Percentiles rank a stretch among this genome's conserved stretches.
phyloP scores from a whole-genome alignment of 768 basidiomycete species.

The Cytidiella melzeri region DNA sequence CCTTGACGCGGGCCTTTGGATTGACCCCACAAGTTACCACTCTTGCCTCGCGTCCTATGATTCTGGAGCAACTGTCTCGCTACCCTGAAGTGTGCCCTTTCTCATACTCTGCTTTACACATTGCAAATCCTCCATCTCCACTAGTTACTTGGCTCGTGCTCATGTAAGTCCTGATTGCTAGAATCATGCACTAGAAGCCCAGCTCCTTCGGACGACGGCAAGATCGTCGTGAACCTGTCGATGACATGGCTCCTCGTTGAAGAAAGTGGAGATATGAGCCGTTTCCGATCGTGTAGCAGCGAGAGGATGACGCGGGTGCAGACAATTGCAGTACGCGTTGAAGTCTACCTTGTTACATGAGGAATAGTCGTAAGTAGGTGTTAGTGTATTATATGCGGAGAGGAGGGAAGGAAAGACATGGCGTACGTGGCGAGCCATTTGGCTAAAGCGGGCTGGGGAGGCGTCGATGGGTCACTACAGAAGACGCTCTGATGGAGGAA shows the following conservation, averaged over 20 bases:
- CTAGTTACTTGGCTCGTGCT: no score
- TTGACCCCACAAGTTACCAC: no score
- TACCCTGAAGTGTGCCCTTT: no score
- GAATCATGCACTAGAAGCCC: no score
- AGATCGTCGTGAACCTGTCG: constrained; percentile 1
- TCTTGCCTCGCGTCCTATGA: no score
- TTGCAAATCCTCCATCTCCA: no score
- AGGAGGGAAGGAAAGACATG: background rate
- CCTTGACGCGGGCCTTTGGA: no score
- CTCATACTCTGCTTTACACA: no score
- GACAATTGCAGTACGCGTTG: constrained; percentile 39
- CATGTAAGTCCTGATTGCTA: no score
- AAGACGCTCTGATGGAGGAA: background rate
- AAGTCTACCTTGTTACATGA: constrained; percentile 21
- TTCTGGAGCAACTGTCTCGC: no score
- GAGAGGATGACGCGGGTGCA: constrained; percentile 37
- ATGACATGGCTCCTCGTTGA: background rate
- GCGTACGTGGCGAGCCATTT: constrained; percentile 39
- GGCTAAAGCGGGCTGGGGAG: constrained; percentile 27
- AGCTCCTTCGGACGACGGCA: background rate
- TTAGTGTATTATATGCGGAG: no score
- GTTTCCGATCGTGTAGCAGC: constrained; percentile 28
- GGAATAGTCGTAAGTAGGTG: background rate
- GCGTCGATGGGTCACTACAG: background rate
- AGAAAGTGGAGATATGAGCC: background rate